phyloP scores from a whole-genome alignment of 1,139 yeast species.

The Magnusiomyces ingens region DNA sequence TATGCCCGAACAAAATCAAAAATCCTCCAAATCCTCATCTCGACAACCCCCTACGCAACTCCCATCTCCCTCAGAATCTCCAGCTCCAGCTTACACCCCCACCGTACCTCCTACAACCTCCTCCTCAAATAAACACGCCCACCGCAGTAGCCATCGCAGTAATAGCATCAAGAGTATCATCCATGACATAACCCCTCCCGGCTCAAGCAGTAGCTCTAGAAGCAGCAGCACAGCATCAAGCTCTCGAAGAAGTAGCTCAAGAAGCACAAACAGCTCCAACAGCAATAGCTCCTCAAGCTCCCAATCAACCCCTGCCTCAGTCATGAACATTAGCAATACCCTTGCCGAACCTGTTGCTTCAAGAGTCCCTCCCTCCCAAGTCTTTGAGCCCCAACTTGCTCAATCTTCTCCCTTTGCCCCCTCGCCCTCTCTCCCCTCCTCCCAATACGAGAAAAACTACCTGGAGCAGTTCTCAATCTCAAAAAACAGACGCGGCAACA shows the following conservation, averaged over 20 bases:
- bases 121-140: too few species aligned
- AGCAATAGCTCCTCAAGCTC: background rate
- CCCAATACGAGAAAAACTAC: background rate
- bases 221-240: too few species aligned
- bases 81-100: background rate
- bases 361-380: background rate
- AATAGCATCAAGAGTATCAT: too few species aligned
- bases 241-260: too few species aligned
- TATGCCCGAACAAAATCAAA: background rate
- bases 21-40: background rate
- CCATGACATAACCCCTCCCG: too few species aligned
- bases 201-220: too few species aligned
- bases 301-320: background rate
- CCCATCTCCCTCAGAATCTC: background rate
- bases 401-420: background rate
- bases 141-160: too few species aligned
- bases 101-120: background rate
- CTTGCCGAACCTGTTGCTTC: background rate
- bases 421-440: background rate
- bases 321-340: background rate
- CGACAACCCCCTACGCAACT: background rate
- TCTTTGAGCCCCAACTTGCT: conserved; percentile 1
- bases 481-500: background rate
- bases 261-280: too few species aligned
- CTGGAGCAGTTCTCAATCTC: background rate